phyloP scores from a whole-genome alignment of 164 flowering plant species.

The Euptelea pleiosperma region DNA sequence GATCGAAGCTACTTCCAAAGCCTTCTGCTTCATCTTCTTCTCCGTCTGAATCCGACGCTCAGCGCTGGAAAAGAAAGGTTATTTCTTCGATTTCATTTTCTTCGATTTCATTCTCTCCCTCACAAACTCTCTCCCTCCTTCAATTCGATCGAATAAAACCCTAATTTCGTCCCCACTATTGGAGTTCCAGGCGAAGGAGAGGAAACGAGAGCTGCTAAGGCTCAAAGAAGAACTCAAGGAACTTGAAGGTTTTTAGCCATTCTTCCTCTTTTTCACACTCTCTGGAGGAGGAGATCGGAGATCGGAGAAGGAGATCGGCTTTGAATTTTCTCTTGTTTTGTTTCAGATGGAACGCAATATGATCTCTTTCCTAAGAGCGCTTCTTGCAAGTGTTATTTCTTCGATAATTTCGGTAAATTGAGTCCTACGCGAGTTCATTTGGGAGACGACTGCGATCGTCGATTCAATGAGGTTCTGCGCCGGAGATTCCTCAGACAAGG shows the following conservation, averaged over 20 bases:
- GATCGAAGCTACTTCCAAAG: slow-evolving; percentile 42
- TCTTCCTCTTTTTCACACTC: neutral
- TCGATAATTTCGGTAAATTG: slow-evolving; percentile 48
- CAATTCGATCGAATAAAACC: neutral
- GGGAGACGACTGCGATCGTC: slow-evolving; percentile 26
- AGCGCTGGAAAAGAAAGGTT: slow-evolving; percentile 84
- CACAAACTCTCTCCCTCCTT: slow-evolving; percentile 1
- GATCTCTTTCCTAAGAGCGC: slow-evolving; percentile 59
- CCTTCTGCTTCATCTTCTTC: slow-evolving; percentile 16
- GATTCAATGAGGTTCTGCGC: slow-evolving; percentile 62
- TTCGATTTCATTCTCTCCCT: neutral
- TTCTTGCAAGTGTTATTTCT: slow-evolving; percentile 90
- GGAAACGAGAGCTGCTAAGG: slow-evolving; percentile 63
- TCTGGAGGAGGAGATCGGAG: neutral
- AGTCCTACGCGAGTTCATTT: slow-evolving; percentile 24
- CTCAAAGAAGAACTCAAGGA: slow-evolving; percentile 68
- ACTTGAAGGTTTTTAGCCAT: slow-evolving; percentile 51
- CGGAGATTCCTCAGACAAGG: slow-evolving; percentile 89
- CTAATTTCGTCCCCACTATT: neutral
- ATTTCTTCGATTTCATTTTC: no score
- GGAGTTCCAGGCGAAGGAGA: slow-evolving; percentile 64
- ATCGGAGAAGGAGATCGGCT: neutral
- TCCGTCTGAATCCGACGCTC: slow-evolving; percentile 43
- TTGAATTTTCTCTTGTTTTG: slow-evolving; percentile 4
- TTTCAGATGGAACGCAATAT: slow-evolving; percentile 51